phyloP scores from a whole-genome alignment of 257 asterid genomes.

The Scutellaria baicalensis region DNA sequence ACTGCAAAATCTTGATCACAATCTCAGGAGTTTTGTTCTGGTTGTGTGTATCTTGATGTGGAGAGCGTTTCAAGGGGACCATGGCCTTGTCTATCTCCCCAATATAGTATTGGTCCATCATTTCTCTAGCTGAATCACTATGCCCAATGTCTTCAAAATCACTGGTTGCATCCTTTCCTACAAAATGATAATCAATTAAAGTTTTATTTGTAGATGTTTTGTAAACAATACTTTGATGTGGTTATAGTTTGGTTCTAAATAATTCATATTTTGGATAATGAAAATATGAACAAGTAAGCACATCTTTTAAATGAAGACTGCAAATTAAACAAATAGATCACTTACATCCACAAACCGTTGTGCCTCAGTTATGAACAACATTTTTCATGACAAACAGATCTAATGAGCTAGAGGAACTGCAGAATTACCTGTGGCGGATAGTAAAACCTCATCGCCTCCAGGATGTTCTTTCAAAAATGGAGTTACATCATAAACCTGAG shows the following conservation, averaged over 20 bases:
- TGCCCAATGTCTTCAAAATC: conserved; percentile 87
- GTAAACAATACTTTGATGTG: too few species aligned
- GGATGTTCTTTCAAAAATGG: conserved; percentile 96
- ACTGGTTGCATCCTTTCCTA: conserved; percentile 82
- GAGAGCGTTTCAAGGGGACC: conserved; percentile 54
- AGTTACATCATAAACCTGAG: conserved; percentile 83
- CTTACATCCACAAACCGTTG: background rate
- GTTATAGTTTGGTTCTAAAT: background rate
- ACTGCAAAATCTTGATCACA: conserved; percentile 62
- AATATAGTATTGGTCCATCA: conserved; percentile 59
- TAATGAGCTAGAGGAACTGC: background rate
- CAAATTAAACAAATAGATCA: background rate
- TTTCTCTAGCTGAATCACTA: conserved; percentile 66
- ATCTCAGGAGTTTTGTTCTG: conserved; percentile 56
- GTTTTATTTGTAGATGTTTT: too few species aligned
- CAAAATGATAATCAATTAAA: background rate
- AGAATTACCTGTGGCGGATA: conserved; percentile 64
- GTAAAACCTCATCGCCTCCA: conserved; percentile 89
- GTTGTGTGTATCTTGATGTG: conserved; percentile 29
- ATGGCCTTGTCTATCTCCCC: conserved; percentile 58
- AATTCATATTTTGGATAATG: too few species aligned
- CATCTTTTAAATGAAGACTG: background rate
- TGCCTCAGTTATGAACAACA: background rate
- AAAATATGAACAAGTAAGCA: too few species aligned
- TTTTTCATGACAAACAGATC: background rate